These are phyloP conservation scores for Allium fistulosum DNA, from an alignment of 106 monocot species.

Conservation along the genomic window DNA sequence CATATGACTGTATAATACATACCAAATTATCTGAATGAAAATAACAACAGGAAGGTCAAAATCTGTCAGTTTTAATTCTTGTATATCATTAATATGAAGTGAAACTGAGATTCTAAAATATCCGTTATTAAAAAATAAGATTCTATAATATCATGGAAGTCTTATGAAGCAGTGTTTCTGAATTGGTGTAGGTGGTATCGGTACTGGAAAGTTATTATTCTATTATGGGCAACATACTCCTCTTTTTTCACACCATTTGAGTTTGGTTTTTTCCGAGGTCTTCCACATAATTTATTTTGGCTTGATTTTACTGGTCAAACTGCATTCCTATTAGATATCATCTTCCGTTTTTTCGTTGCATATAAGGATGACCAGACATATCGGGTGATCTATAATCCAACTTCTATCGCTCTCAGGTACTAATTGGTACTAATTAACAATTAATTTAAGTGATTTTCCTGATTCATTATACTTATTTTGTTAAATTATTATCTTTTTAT, in stretches of 20 bases:
- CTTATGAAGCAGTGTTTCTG: not conserved
- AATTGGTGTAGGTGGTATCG: conserved; percentile 40
- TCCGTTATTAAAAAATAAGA: not conserved
- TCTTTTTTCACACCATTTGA: conserved; percentile 94
- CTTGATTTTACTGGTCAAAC: conserved; percentile 71
- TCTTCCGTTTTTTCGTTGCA: conserved; percentile 53
- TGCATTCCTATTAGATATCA: conserved; percentile 67
- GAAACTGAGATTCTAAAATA: not conserved
- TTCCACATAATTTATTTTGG: conserved; percentile 57
- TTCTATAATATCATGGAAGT: not conserved
- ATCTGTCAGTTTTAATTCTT: not conserved
- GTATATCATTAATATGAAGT: not conserved
- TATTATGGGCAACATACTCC: conserved; percentile 76
- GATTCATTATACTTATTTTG: not conserved
- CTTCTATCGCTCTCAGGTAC: conserved; percentile 66
- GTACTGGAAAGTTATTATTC: conserved; percentile 63
- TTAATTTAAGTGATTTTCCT: not conserved
- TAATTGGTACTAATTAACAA: conserved; percentile 17
- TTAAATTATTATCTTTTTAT: not conserved
- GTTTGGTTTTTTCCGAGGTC: conserved; percentile 93
- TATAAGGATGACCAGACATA: conserved; percentile 75
- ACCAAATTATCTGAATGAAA: not conserved
- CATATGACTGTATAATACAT: not conserved
- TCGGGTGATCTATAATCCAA: conserved; percentile 44
- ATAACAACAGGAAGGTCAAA: not conserved